Evolutionary conservation across 2,329 filamentous ascomycete genomes (phyloP), one percentile per base, ranked within the genome.

Genomic region (Ophiostoma sp.): DNA sequence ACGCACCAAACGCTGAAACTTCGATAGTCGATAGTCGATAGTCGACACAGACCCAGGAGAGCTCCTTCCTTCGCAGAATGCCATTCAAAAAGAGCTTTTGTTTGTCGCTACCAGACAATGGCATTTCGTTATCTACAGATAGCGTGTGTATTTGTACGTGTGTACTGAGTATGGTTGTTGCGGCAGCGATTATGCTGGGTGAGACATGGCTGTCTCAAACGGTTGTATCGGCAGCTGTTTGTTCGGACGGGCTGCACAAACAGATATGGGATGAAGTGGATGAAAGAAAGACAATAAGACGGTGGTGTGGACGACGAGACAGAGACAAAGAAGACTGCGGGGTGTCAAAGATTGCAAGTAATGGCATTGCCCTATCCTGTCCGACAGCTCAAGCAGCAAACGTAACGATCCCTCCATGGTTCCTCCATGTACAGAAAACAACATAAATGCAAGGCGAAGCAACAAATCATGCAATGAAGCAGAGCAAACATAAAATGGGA

Each of bases 171-270:
- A 25, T 17, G 61, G 42, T 17, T 22, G 17, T 22, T 69, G 28
- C 15, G 11, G 28, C n/a, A 12, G 68, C 17, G 31, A 70, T 70
- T 70, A 59, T 70, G 22, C 31, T 42, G 45, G 3, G 50, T 70
- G 33, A 70, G 33, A 70, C 68, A 57, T 59, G 12, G 31, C 22
- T 57, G 68, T 70, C 68, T 70, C 68, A 70, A 57, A 57, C n/a
- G 28, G 31, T 19, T 36, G 42, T 57, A 48, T 28, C 31, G 25
- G 42, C 45, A 50, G 15, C 25, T 28, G 42, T 12, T 50, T 36
- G 39, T n/a, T 69, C 25, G 31, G 31, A 22, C 48, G 9, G 52
- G 25, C 52, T 45, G 52, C 68, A 57, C 50, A 55, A 39, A 64
- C 59, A 66, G n/a, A 28, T 12, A 42, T 19, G 17, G n/a, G 22